A percentile compares a stretch with the other conserved stretches of the same genome.
phyloP scores from a whole-genome alignment of 2,329 filamentous ascomycete species.

The Alternaria sp. region DNA sequence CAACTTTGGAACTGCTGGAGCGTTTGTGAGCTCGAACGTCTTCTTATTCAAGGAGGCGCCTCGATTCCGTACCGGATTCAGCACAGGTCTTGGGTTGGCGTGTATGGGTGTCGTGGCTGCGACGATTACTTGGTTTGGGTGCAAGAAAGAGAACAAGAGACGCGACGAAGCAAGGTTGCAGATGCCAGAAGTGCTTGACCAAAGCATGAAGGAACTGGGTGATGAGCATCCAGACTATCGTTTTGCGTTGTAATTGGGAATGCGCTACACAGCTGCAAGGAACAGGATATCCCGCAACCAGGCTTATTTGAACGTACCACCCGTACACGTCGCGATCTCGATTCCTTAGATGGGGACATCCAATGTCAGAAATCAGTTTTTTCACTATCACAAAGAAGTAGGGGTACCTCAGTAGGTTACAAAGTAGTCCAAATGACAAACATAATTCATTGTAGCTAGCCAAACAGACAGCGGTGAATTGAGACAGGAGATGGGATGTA shows the following conservation, averaged over 20 bases:
- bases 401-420: no score
- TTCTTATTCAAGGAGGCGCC: constrained; percentile 39
- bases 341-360: no score
- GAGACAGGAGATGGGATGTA: no score
- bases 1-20: constrained; percentile 62
- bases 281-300: no score
- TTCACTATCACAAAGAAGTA: no score
- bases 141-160: constrained; percentile 58
- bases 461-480: no score
- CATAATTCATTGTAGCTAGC: no score
- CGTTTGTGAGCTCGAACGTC: constrained; percentile 60
- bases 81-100: constrained; percentile 37
- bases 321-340: no score
- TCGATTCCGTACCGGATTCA: constrained; percentile 39
- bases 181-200: constrained; percentile 31
- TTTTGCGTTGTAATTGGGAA: constrained; percentile 37
- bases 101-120: constrained; percentile 48
- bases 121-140: constrained; percentile 54
- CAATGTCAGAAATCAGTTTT: no score
- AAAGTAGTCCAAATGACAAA: no score
- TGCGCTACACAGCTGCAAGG: no score
- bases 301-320: no score
- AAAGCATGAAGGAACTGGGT: constrained; percentile 52
- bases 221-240: constrained; percentile 63
- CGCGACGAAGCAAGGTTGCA: constrained; percentile 55